Conservation (phyloP, 371 early-diverging fungal genomes). For the Circinella minor region DNA sequence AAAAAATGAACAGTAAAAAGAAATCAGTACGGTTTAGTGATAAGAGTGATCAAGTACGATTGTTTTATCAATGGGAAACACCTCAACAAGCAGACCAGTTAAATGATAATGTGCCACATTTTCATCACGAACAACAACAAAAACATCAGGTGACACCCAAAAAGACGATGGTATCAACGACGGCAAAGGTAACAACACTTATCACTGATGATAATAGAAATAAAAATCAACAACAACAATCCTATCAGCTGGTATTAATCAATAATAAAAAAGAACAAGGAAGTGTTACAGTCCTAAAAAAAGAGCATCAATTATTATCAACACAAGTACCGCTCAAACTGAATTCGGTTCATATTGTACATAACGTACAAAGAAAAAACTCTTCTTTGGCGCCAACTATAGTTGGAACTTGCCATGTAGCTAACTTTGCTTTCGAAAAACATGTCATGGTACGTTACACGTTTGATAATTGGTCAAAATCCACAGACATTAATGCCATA, state of each 20-base stretch:
- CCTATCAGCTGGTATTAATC: neutral
- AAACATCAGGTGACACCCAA: neutral
- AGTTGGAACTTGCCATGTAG: conserved; percentile 64
- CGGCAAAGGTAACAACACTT: too few species aligned
- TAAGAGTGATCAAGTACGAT: conserved; percentile 6
- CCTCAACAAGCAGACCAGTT: conserved; percentile 1
- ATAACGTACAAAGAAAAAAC: neutral
- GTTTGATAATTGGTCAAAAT: conserved; percentile 69
- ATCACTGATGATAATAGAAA: too few species aligned
- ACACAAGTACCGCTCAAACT: neutral
- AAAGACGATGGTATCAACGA: neutral
- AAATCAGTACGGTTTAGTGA: conserved; percentile 20
- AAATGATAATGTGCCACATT: neutral
- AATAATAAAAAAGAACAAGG: neutral
- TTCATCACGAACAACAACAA: neutral
- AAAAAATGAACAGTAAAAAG: conserved; percentile 8
- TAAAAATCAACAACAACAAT: neutral
- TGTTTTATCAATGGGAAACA: conserved; percentile 19
- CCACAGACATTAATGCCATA: conserved; percentile 54
- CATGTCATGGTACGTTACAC: conserved; percentile 68
- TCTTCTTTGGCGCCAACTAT: neutral
- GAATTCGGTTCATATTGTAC: neutral
- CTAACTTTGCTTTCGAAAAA: conserved; percentile 81
- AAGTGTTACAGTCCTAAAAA: neutral
- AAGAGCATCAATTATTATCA: neutral